Conservation (phyloP, 2,329 filamentous ascomycete species). For the Esteya vermicola region DNA sequence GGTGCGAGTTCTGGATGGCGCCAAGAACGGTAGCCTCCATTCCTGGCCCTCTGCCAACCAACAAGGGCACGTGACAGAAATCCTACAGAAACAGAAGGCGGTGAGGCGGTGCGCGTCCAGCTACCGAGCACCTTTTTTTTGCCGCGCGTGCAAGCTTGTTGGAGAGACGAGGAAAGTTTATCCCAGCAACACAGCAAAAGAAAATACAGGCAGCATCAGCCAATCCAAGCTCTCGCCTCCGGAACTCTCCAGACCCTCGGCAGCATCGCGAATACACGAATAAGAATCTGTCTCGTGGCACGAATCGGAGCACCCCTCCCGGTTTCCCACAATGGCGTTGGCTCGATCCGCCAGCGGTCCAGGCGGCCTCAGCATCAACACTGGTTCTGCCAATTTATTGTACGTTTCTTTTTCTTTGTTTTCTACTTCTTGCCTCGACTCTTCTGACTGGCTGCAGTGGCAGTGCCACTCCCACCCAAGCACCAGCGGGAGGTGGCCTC, state of each 20-base stretch:
- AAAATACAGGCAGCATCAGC: neutral
- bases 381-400: slow-evolving; percentile 43
- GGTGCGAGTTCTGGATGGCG: no score
- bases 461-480: slow-evolving; percentile 10
- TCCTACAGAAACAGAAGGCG: no score
- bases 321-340: slow-evolving; percentile 26
- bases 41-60: no score
- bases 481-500: slow-evolving; percentile 10
- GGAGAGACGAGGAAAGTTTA: neutral
- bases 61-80: no score
- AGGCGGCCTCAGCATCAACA: slow-evolving; percentile 49
- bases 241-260: neutral
- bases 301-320: no score
- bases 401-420: slow-evolving; percentile 17
- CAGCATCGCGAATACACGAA: neutral
- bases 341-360: slow-evolving; percentile 45
- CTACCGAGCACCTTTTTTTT: no score
- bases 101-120: no score
- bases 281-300: no score
- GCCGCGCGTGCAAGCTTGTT: no score
- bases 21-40: no score
- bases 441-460: slow-evolving; percentile 3
- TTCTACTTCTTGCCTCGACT: neutral
- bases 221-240: neutral
- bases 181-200: neutral